Base-by-base conservation (phyloP, 371 early-diverging fungal species). In the Mucor plumbeus region DNA sequence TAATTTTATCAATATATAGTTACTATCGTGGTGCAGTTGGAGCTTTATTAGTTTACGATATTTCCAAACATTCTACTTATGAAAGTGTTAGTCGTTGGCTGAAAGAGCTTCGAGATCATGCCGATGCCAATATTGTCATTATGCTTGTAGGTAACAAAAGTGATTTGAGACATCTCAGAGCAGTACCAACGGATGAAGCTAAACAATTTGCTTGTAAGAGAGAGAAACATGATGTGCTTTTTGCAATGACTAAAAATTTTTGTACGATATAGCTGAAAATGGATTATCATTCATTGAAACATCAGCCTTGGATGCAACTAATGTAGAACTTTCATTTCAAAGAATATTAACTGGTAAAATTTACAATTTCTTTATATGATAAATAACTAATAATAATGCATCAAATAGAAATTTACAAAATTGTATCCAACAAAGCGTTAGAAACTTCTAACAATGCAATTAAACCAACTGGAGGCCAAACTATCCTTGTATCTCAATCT, bases 21-120 rank as follows among this genome's bases (percentile, higher is more conserved):
- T 99, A 99, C 83, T 99, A 99, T 85, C 97, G 99, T 73, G 99
- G 99, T 21, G 98, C 99, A 19, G 93, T 95, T n/a, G 99, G 99
- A 26, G 99, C 99, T 38, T 85, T 99, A 69, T 86, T 99, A 41
- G 99, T 99, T n/a, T 99, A 99, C 77, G 99, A 99, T 80, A 96
- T 99, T 78, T 94, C 99, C 56, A 95, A 98, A 81, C 94, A 96
- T 71, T 79, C 85, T 36, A 96, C 98, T 10, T 97, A 96, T 74
- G 96, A 97, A 74, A 97, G 95, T 76, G 97, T 96, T 26, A 88
- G 88, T 54, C 91, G 96, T 44, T 99, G 99, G 99, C 84, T 99
- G 55, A 95, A 93, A 78, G 98, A 99, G 77, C 89, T 99, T 53
- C 93, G 96, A 71, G 95, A 98, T 74, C 95, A 97, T 75, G 97